A percentile compares a stretch with the other conserved stretches of the same genome.
phyloP scores from a whole-genome alignment of 129 eudicot genomes.

The Escallonia rubra region DNA sequence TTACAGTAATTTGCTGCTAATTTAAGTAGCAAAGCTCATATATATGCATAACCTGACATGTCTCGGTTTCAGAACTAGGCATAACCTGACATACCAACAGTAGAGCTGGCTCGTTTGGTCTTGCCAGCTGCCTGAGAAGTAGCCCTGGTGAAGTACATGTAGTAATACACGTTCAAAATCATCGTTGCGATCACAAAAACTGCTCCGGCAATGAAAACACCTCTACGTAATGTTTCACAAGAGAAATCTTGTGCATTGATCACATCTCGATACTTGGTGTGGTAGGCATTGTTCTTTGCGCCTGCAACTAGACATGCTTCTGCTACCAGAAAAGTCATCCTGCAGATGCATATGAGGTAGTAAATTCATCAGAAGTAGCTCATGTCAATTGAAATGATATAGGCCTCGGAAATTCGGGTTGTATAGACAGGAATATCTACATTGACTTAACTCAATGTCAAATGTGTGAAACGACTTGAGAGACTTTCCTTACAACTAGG shows the following conservation, averaged over 20 bases:
- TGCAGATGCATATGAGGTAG: conserved; percentile 23
- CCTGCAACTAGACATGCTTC: conserved; percentile 90
- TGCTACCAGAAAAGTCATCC: conserved; percentile 80
- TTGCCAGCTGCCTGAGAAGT: conserved; percentile 64
- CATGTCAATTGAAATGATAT: too few relatives aligned
- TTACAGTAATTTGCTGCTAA: too few relatives aligned
- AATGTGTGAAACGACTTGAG: too few relatives aligned
- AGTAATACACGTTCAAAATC: conserved; percentile 81
- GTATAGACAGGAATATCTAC: too few relatives aligned
- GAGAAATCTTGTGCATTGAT: conserved; percentile 65
- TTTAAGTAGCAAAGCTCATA: too few relatives aligned
- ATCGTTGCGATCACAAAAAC: conserved; percentile 80
- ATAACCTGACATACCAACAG: conserved; percentile 71
- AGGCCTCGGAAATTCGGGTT: too few relatives aligned
- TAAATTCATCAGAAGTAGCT: too few relatives aligned
- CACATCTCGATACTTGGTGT: conserved; percentile 73
- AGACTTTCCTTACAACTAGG: too few relatives aligned
- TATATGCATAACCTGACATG: too few relatives aligned
- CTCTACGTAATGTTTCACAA: conserved; percentile 83
- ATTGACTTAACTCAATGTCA: too few relatives aligned
- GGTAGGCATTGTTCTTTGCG: conserved; percentile 89
- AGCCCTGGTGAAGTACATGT: conserved; percentile 88
- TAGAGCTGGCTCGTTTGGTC: conserved; percentile 53
- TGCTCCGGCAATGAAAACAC: conserved; percentile 94
- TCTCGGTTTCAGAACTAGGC: conserved; percentile 27